phyloP scores from a whole-genome alignment of 1,284 basidiomycete species.

The Somion occarium region DNA sequence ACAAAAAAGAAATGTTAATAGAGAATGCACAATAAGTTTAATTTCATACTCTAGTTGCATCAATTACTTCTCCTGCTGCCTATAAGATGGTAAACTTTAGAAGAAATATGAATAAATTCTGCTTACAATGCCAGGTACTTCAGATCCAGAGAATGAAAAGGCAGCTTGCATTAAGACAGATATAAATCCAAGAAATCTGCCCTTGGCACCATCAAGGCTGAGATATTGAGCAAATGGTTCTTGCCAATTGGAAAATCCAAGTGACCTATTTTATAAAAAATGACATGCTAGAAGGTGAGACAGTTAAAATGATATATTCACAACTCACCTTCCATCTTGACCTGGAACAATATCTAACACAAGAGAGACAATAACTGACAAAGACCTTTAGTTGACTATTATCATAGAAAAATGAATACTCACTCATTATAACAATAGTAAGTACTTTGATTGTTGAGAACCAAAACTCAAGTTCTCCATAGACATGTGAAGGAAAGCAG shows the following conservation, averaged over 20 bases:
- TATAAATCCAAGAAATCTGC: constrained; percentile 46
- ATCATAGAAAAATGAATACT: constrained; percentile 4
- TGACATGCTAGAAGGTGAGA: not conserved
- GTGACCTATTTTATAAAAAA: constrained; percentile 12
- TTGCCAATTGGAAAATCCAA: constrained; percentile 22
- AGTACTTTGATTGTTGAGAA: constrained; percentile 35
- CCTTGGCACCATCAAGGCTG: constrained; percentile 27
- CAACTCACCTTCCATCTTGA: constrained; percentile 11
- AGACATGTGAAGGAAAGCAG: constrained; percentile 24
- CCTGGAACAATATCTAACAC: constrained; percentile 28
- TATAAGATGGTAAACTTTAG: constrained; percentile 1
- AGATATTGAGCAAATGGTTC: constrained; percentile 21
- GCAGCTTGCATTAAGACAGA: constrained; percentile 36
- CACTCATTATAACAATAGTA: constrained; percentile 31
- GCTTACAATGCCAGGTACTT: constrained; percentile 27
- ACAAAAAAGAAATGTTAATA: constrained; percentile 11
- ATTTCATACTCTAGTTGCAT: constrained; percentile 22
- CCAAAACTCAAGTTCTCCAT: constrained; percentile 35
- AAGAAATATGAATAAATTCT: not conserved
- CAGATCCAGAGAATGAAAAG: constrained; percentile 29
- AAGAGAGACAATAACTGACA: constrained; percentile 25
- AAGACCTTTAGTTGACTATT: not conserved
- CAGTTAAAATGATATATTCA: not conserved
- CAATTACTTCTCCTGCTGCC: constrained; percentile 31
- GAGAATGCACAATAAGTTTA: not conserved